These are phyloP conservation scores for Diospyros lotus DNA, from an alignment of 148 eudicot genomes.

Conservation along the genomic window DNA sequence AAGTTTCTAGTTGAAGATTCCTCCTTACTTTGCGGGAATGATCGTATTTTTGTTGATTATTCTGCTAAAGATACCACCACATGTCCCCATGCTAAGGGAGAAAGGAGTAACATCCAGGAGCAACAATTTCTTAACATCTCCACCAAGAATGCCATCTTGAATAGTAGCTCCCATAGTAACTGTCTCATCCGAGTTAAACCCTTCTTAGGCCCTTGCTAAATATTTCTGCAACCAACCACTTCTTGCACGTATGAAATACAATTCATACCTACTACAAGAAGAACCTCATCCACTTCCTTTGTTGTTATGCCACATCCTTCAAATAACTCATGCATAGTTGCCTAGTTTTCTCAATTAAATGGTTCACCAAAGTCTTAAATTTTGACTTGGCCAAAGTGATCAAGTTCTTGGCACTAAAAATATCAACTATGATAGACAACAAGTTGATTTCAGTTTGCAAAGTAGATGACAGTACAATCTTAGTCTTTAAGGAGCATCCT, in stretches of 20 bases:
- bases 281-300: slow-evolving; percentile 85
- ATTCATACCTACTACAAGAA: slow-evolving; percentile 96
- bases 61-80: slow-evolving; percentile 92
- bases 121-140: slow-evolving; percentile 92
- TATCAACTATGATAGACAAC: slow-evolving; percentile 89
- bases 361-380: slow-evolving; percentile 74
- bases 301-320: slow-evolving; percentile 74
- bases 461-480: slow-evolving; percentile 90
- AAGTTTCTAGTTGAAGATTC: background rate
- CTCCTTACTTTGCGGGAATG: slow-evolving; percentile 95
- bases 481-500: slow-evolving; percentile 98
- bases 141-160: slow-evolving; percentile 96
- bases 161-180: slow-evolving; percentile 99
- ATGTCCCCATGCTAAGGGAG: slow-evolving; percentile 91
- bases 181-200: slow-evolving; percentile 95
- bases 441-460: slow-evolving; percentile 91
- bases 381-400: slow-evolving; percentile 89
- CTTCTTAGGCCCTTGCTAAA: slow-evolving; percentile 93
- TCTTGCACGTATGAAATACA: slow-evolving; percentile 91
- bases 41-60: slow-evolving; percentile 87
- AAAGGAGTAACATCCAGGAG: slow-evolving; percentile 95
- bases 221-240: slow-evolving; percentile 53
- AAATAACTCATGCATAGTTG: slow-evolving; percentile 75
- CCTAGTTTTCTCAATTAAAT: slow-evolving; percentile 79
- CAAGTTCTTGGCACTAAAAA: slow-evolving; percentile 90